phyloP scores from a whole-genome alignment of 495 filamentous ascomycete species.

The Tuber calosporum region DNA sequence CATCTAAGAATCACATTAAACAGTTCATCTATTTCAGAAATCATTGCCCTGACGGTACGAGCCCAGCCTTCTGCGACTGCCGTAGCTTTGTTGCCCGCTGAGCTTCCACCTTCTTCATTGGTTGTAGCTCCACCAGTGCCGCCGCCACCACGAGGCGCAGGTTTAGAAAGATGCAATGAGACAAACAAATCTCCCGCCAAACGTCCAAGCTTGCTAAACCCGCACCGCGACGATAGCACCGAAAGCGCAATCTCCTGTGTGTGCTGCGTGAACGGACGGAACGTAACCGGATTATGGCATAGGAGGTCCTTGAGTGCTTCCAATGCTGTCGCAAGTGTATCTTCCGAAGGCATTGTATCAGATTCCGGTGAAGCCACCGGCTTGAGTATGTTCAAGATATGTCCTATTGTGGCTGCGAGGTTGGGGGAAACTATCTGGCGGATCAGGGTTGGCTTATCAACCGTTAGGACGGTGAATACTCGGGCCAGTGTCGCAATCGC shows the following conservation, averaged over 20 bases:
- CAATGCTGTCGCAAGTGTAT: conserved; percentile 14
- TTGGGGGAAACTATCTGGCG: conserved; percentile 40
- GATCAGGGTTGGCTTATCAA: conserved; percentile 29
- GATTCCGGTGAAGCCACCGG: neutral
- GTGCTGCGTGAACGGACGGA: conserved; percentile 33
- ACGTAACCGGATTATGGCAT: conserved; percentile 34
- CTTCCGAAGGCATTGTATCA: neutral
- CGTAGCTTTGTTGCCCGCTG: conserved; percentile 25
- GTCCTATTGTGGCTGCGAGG: conserved; percentile 29
- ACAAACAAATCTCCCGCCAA: conserved; percentile 31
- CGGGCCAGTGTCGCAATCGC: conserved; percentile 28
- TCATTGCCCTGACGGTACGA: conserved; percentile 17
- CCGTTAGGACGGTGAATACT: conserved; percentile 32
- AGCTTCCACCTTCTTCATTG: neutral
- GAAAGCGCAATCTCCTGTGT: conserved; percentile 19
- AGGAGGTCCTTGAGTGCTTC: conserved; percentile 37
- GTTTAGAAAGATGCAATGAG: conserved; percentile 28
- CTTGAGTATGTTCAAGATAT: conserved; percentile 22
- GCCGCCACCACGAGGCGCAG: conserved; percentile 17
- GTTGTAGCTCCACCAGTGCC: conserved; percentile 4
- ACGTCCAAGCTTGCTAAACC: conserved; percentile 16
- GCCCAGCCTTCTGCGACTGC: conserved; percentile 37
- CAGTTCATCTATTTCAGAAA: conserved; percentile 22
- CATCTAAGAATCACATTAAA: conserved; percentile 28
- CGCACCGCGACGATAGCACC: conserved; percentile 15